A percentile compares a stretch with the other conserved stretches of the same genome.
Conservation (phyloP, 2,329 filamentous ascomycete species). For the Arthrobotrys pseudoclavata region DNA sequence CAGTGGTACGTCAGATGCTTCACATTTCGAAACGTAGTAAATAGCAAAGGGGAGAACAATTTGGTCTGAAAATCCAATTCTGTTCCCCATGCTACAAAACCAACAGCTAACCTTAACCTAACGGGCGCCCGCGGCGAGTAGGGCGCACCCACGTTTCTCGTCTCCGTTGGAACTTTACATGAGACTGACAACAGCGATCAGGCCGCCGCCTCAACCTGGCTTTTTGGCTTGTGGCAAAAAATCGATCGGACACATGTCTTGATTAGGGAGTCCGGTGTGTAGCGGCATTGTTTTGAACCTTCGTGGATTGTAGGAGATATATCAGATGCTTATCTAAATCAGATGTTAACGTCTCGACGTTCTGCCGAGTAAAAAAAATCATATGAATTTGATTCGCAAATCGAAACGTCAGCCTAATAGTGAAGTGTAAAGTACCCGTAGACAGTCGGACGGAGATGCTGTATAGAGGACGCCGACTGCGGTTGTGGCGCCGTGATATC, state of each 20-base stretch:
- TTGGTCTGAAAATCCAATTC: background rate
- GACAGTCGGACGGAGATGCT: slow-evolving; percentile 16
- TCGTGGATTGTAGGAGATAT: slow-evolving; percentile 41
- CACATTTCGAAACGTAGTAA: slow-evolving; percentile 22
- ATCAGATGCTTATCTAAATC: slow-evolving; percentile 3
- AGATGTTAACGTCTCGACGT: slow-evolving; percentile 30
- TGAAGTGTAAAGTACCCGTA: slow-evolving; percentile 21
- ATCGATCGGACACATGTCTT: slow-evolving; percentile 18
- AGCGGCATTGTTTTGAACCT: slow-evolving; percentile 14
- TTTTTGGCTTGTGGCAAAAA: slow-evolving; percentile 35
- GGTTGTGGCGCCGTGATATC: slow-evolving; percentile 40
- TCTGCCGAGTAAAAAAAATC: slow-evolving; percentile 14
- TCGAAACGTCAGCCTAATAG: slow-evolving; percentile 12
- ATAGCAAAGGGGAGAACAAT: slow-evolving; percentile 10
- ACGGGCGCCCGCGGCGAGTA: slow-evolving; percentile 8
- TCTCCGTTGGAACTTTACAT: slow-evolving; percentile 40
- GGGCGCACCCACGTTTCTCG: slow-evolving; percentile 38
- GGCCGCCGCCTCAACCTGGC: slow-evolving; percentile 2
- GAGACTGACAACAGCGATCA: slow-evolving; percentile 26
- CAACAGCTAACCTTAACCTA: slow-evolving; percentile 3
- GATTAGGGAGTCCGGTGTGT: slow-evolving; percentile 12
- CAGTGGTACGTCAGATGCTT: background rate
- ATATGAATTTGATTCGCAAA: slow-evolving; percentile 6
- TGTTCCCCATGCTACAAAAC: background rate
- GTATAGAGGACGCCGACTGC: slow-evolving; percentile 7